phyloP scores from a whole-genome alignment of 306 rosid species.

The Senna siamea region DNA sequence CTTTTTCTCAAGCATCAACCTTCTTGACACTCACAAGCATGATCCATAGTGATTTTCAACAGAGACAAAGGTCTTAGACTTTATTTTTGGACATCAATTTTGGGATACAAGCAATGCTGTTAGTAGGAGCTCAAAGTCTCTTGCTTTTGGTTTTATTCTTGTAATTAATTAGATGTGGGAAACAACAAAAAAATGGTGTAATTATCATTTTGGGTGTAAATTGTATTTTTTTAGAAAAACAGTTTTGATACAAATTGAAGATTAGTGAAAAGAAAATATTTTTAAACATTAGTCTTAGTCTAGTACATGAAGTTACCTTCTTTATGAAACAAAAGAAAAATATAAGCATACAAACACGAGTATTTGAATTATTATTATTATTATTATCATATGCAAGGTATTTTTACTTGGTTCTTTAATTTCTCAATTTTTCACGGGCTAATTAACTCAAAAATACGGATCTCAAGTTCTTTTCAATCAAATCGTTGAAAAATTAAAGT shows the following conservation, averaged over 20 bases:
- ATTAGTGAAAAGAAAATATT: slow-evolving; percentile 10
- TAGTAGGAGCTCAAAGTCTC: slow-evolving; percentile 7
- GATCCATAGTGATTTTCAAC: neutral
- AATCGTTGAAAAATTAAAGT: no score
- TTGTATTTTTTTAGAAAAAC: neutral
- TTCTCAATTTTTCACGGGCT: no score
- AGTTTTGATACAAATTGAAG: slow-evolving; percentile 37
- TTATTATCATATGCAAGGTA: no score
- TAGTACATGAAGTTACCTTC: no score
- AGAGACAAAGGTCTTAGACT: slow-evolving; percentile 21
- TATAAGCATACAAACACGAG: no score
- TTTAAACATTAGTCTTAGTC: no score
- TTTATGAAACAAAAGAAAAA: neutral
- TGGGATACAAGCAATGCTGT: neutral
- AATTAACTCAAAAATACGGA: neutral
- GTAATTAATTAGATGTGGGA: slow-evolving; percentile 28
- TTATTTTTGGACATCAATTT: slow-evolving; percentile 17
- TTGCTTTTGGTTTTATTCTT: slow-evolving; percentile 18
- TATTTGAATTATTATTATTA: no score
- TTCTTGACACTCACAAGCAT: neutral
- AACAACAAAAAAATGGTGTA: slow-evolving; percentile 7
- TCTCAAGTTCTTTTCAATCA: neutral
- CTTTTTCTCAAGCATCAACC: slow-evolving; percentile 54
- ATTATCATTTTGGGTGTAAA: slow-evolving; percentile 29
- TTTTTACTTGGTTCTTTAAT: no score